Base-by-base conservation (phyloP, 2,329 filamentous ascomycete genomes). In the Scytalidium sp. region DNA sequence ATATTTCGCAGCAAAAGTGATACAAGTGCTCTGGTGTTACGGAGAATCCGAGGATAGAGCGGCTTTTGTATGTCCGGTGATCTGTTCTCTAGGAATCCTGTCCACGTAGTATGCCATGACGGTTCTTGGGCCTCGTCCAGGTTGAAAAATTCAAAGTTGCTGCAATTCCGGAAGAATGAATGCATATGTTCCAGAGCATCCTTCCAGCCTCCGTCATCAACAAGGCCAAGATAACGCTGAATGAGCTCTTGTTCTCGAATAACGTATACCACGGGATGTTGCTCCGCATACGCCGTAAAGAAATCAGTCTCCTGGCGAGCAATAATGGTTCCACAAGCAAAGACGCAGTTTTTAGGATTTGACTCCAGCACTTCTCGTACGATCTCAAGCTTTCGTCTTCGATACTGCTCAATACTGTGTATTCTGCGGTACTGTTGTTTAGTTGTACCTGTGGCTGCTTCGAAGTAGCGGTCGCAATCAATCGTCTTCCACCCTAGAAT, bases 121-220 rank as follows among this genome's bases (percentile, higher is more conserved):
- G 25, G 25, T 29, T 29, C 25, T 29, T 29, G 25, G 25, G 25
- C 25, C 25, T 29, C 25, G 25, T 29, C 25, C 25, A 29, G 13
- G 57, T 90, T 90, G 71, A 84, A 90, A 64, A 88, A 90, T 60
- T 90, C 86, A 52, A 85, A 80, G 54, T 87, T 89, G 25, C 25
- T 29, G 25, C 13, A 29, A 29, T 29, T 29, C 13, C 25, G 25
- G 25, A 29, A 29, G 25, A 29, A 29, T 29, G 25, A 29, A 29
- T 29, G 25, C 25, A 29, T 13, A 29, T 29, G 13, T 13, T 29
- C 13, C 8, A 29, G 25, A 13, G 25, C 13, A 29, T 29, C 25
- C 25, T 29, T 29, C 25, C 25, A 29, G 25, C 25, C 25, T 29
- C 25, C 25, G 13, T 29, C 13, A 13, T 29, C 25, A 29, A 13